Conservation (phyloP, 768 basidiomycete species). For the Calocybe gangraenosa region DNA sequence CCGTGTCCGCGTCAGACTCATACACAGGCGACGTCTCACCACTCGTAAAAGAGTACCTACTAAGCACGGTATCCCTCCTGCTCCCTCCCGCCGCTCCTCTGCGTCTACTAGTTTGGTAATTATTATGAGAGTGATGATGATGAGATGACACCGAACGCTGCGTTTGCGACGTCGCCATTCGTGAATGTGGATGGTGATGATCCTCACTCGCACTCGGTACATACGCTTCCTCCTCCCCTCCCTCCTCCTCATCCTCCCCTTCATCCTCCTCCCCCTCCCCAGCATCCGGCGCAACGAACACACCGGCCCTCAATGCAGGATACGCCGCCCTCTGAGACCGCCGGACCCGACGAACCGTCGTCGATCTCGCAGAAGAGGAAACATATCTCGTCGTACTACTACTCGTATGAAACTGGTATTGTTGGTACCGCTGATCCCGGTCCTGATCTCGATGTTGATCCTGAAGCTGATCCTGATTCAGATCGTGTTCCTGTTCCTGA, state of each 20-base stretch:
- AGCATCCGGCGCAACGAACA: constrained; percentile 21
- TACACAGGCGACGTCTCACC: constrained; percentile 27
- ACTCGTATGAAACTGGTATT: background rate
- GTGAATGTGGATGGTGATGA: background rate
- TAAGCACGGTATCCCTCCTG: background rate
- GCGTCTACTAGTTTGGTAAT: no score
- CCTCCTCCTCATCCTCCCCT: background rate
- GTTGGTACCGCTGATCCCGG: background rate
- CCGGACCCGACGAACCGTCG: background rate
- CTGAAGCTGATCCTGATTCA: background rate
- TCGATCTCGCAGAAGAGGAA: constrained; percentile 2
- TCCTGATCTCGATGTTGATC: background rate
- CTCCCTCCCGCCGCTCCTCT: constrained; percentile 19
- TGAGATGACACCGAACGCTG: background rate
- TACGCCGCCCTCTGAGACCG: background rate
- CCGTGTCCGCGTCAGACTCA: background rate
- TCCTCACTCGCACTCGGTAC: background rate
- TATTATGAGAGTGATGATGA: background rate
- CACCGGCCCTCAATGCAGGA: constrained; percentile 13
- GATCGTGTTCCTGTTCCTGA: background rate
- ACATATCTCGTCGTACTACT: constrained; percentile 2
- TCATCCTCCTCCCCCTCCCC: background rate
- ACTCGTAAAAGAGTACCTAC: background rate
- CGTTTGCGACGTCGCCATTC: background rate
- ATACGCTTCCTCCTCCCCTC: no score